These are phyloP conservation scores for Leccinum aurantiacum DNA, from an alignment of 768 basidiomycete genomes.

Conservation along the genomic window DNA sequence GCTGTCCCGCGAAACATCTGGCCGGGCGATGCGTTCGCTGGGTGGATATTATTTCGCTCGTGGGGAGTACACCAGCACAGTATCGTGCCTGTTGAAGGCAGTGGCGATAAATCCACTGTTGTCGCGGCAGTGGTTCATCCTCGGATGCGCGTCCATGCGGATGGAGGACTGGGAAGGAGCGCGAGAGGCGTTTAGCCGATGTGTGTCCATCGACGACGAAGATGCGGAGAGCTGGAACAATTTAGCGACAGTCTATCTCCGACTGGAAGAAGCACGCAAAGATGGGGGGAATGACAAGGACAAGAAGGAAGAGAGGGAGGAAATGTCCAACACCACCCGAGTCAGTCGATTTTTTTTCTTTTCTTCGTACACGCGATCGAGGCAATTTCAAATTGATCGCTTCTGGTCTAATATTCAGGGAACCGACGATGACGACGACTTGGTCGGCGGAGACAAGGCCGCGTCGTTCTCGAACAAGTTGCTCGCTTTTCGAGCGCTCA, in stretches of 20 bases:
- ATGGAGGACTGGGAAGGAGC: slow-evolving; percentile 83
- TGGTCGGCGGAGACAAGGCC: slow-evolving; percentile 23
- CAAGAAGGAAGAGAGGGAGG: slow-evolving; percentile 31
- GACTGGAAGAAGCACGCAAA: slow-evolving; percentile 54
- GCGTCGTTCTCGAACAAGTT: slow-evolving; percentile 74
- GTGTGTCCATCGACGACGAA: slow-evolving; percentile 91
- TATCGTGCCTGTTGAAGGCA: slow-evolving; percentile 66
- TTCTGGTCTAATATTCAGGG: slow-evolving; percentile 15
- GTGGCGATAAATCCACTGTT: slow-evolving; percentile 87
- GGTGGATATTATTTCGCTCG: slow-evolving; percentile 80
- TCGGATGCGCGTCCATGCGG: slow-evolving; percentile 90
- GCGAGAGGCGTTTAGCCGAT: slow-evolving; percentile 78
- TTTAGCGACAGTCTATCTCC: slow-evolving; percentile 90
- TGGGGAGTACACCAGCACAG: slow-evolving; percentile 61
- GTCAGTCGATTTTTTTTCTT: slow-evolving; percentile 1
- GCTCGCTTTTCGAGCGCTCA: slow-evolving; percentile 89
- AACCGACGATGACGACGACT: slow-evolving; percentile 2
- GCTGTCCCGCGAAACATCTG: slow-evolving; percentile 76
- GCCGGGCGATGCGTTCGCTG: slow-evolving; percentile 87
- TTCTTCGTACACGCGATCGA: not conserved
- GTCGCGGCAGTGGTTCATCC: slow-evolving; percentile 90
- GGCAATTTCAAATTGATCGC: not conserved
- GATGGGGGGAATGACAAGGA: slow-evolving; percentile 8
- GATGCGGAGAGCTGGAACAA: slow-evolving; percentile 99
- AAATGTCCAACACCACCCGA: slow-evolving; percentile 20